Evolutionary conservation across 2,329 filamentous ascomycete species (phyloP).

Genomic region (Phoma herbarum): DNA sequence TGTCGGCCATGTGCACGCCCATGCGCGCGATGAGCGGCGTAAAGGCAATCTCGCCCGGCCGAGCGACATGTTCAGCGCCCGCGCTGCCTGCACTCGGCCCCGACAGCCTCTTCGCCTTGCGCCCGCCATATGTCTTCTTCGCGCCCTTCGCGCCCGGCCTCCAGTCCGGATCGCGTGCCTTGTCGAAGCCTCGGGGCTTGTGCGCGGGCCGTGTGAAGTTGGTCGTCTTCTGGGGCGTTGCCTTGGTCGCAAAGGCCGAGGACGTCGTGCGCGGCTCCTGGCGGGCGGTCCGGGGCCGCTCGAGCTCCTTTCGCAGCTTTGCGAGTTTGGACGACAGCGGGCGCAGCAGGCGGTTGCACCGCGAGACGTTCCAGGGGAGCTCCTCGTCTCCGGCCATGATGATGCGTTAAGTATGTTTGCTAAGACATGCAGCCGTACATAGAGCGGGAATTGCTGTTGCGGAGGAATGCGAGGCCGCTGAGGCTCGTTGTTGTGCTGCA

Average conservation of each 20-base stretch:
- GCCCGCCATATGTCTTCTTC: slow-evolving; percentile 48
- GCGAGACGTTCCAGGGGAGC: slow-evolving; percentile 54
- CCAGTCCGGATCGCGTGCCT: slow-evolving; percentile 50
- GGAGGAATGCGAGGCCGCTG: slow-evolving; percentile 2
- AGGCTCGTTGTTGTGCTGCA: slow-evolving; percentile 5
- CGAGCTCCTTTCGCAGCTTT: slow-evolving; percentile 49
- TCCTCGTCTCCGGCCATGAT: slow-evolving; percentile 44
- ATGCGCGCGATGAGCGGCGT: slow-evolving; percentile 48
- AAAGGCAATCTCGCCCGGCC: slow-evolving; percentile 47
- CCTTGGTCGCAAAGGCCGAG: slow-evolving; percentile 36
- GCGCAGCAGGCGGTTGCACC: slow-evolving; percentile 55
- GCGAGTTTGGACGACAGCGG: slow-evolving; percentile 54
- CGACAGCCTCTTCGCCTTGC: slow-evolving; percentile 31
- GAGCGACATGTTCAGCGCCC: slow-evolving; percentile 19
- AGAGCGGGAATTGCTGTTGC: background rate
- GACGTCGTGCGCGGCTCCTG: slow-evolving; percentile 35
- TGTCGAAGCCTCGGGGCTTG: slow-evolving; percentile 47
- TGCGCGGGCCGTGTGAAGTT: slow-evolving; percentile 38
- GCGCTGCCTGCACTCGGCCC: slow-evolving; percentile 8
- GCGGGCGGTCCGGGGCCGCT: slow-evolving; percentile 30
- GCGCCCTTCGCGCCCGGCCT: slow-evolving; percentile 36
- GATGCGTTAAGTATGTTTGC: slow-evolving; percentile 23
- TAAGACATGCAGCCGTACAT: slow-evolving; percentile 13
- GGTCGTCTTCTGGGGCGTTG: slow-evolving; percentile 37
- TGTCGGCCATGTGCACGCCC: slow-evolving; percentile 38